Evolutionary conservation across 441 rosid genomes (phyloP).

Genomic region (Aleurites moluccanus): DNA sequence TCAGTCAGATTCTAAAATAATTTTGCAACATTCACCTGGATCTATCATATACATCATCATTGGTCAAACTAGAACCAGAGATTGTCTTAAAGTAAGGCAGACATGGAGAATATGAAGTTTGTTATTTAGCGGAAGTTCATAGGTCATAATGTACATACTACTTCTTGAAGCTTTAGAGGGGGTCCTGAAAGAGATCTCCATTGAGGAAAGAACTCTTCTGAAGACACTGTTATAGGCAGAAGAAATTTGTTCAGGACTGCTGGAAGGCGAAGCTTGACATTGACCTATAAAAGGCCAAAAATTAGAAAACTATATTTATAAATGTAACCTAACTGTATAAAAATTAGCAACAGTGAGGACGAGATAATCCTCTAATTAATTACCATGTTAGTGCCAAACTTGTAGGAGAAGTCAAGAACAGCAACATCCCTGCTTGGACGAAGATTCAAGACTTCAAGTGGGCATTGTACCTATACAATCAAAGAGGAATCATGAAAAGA

Average conservation of each 20-base stretch:
- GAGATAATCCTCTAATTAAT: constrained; percentile 14
- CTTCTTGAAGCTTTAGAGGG: constrained; percentile 99
- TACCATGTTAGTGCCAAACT: constrained; percentile 71
- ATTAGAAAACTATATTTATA: constrained; percentile 16
- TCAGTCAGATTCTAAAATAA: neutral
- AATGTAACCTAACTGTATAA: constrained; percentile 11
- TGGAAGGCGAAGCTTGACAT: constrained; percentile 90
- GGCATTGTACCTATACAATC: constrained; percentile 82
- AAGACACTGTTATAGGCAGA: constrained; percentile 75
- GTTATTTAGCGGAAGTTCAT: neutral
- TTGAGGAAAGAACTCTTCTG: constrained; percentile 94
- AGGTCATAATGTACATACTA: constrained; percentile 57
- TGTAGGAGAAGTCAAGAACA: constrained; percentile 96
- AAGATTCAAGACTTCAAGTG: constrained; percentile 83
- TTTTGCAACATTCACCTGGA: neutral
- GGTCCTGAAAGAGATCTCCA: constrained; percentile 98
- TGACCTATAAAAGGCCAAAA: constrained; percentile 51
- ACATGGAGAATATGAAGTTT: neutral
- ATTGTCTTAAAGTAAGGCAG: neutral
- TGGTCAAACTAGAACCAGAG: neutral
- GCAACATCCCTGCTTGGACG: constrained; percentile 96
- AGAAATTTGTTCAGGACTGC: constrained; percentile 92
- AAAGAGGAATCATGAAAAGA: constrained; percentile 15
- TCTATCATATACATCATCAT: neutral
- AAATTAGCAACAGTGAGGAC: neutral